Evolutionary conservation across 129 eudicot genomes (phyloP), one percentile per base, ranked within the genome.

Genomic region (Chrysanthemum seticuspe): DNA sequence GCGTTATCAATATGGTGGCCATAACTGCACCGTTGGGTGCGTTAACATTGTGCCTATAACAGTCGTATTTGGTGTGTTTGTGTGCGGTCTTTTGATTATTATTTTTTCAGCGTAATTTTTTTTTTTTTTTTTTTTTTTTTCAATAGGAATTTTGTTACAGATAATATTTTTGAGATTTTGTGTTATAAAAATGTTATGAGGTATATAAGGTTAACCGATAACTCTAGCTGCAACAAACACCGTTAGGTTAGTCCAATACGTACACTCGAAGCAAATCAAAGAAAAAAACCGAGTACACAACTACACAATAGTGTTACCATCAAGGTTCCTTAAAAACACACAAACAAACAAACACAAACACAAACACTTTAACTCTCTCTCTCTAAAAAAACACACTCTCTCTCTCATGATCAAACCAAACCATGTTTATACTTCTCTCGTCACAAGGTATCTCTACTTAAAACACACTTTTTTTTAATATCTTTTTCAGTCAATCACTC

Each of bases 261-360:
- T 60, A 60, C 65, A 15, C 21, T 31, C 48, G 50, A 74, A 74
- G 70, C 60, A 63, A 62, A 5, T 3, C 13, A 14, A 62, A 27
- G 68, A 78, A 58, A 71, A 53, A 52, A 34, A 13, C 19, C 19
- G 67, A 77, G 75, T 53, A 36, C 67, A 18, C 14, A 76, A 47
- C 9, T 4, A 5, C 3, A 34, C 7, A 36, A 36, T 0, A 40
- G 47, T 40, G 47, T 77, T 70, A 25, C 53, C 10, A 31, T 57
- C 57, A 78, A 66, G 71, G 81, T 72, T 78, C 75, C 82, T 78
- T 78, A 73, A 67, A 78, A 64, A 78, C 72, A 45, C 64, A 71
- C 77, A 72, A 78, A 78, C 77, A 78, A 78, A 78, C 82, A 78
- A 78, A 78, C 64, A 59, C 23, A 62, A 36, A 63, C 62, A 61